These are phyloP conservation scores for Luvunga scandens DNA, from an alignment of 345 rosid species.

Conservation along the genomic window DNA sequence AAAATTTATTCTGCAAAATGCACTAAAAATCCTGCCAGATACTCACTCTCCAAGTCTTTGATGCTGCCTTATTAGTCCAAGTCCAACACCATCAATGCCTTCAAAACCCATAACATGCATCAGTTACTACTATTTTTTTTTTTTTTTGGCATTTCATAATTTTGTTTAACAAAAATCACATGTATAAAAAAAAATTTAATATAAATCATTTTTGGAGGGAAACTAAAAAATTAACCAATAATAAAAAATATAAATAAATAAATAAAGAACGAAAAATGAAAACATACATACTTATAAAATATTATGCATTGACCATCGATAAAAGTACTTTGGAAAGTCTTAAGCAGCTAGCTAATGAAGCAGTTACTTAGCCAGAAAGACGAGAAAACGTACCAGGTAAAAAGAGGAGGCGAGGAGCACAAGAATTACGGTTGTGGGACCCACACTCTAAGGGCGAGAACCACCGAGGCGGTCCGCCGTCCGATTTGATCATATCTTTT, in stretches of 20 bases:
- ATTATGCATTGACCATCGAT: not conserved
- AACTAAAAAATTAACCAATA: too few relatives aligned
- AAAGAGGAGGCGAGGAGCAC: constrained; percentile 48
- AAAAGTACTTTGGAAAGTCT: not conserved
- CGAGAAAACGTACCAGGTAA: constrained; percentile 39
- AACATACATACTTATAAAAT: too few relatives aligned
- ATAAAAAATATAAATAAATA: too few relatives aligned
- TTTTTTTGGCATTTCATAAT: not conserved
- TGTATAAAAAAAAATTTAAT: too few relatives aligned
- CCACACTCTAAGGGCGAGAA: constrained; percentile 52
- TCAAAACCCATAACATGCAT: not conserved
- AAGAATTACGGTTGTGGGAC: constrained; percentile 13
- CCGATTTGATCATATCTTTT: constrained; percentile 28
- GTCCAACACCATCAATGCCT: constrained; percentile 70
- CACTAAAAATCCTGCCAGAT: too few relatives aligned
- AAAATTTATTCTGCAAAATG: too few relatives aligned
- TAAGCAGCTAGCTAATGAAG: too few relatives aligned
- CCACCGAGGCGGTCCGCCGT: constrained; percentile 64
- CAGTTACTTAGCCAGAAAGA: not conserved
- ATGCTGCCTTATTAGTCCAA: constrained; percentile 57
- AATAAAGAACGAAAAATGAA: too few relatives aligned
- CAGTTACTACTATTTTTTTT: not conserved
- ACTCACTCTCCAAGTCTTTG: constrained; percentile 58
- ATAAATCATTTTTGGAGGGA: too few relatives aligned
- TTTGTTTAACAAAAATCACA: too few relatives aligned